phyloP scores from a whole-genome alignment of 495 filamentous ascomycete species.

The Penicillium ucsense region DNA sequence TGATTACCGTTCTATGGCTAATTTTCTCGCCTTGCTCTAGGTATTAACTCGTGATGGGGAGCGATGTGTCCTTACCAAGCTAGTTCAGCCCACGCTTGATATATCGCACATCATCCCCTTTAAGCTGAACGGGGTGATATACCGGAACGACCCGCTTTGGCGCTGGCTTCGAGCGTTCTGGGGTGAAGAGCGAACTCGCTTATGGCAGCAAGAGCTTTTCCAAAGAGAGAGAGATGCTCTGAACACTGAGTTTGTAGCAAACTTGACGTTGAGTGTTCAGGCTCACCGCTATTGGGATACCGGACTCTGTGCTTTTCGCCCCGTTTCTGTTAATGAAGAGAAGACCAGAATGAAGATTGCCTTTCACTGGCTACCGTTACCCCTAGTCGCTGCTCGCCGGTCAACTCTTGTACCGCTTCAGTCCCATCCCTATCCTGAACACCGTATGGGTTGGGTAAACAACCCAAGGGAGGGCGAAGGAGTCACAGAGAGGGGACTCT shows the following conservation, averaged over 20 bases:
- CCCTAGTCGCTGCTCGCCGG: neutral
- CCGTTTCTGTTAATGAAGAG: neutral
- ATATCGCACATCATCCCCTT: neutral
- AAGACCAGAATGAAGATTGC: neutral
- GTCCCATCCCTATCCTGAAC: neutral
- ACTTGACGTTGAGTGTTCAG: neutral
- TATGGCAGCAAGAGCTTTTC: neutral
- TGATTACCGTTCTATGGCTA: no score
- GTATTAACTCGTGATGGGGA: neutral
- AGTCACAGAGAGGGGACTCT: neutral
- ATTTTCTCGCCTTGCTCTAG: neutral
- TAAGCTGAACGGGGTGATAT: neutral
- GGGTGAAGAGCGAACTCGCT: neutral
- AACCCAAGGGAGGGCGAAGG: neutral
- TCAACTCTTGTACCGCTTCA: neutral
- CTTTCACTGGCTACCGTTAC: constrained; percentile 2
- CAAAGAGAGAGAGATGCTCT: neutral
- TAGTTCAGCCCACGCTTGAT: neutral
- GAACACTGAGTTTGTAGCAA: neutral
- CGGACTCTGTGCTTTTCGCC: neutral
- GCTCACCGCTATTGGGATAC: neutral
- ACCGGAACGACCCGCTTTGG: neutral
- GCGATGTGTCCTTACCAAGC: neutral
- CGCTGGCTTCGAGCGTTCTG: neutral
- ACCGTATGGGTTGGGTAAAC: neutral